Evolutionary conservation across 192 early-diverging fungal species (phyloP).

Genomic region (Endogone sp.): DNA sequence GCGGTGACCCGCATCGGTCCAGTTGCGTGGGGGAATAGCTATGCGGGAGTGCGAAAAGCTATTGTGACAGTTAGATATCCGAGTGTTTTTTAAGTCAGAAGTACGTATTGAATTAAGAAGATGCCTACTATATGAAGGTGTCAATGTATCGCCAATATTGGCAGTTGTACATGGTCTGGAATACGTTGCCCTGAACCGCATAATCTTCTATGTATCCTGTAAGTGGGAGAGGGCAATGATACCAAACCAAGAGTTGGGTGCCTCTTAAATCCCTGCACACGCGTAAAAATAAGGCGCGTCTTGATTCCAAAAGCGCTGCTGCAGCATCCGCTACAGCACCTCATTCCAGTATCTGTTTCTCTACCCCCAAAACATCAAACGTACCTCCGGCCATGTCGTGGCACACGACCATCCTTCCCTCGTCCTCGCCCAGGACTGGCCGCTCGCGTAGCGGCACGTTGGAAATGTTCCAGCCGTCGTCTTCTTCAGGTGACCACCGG

Average conservation of each 20-base stretch:
- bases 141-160: slow-evolving; percentile 63
- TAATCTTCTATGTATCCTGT: slow-evolving; percentile 52
- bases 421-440: not conserved
- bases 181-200: slow-evolving; percentile 38
- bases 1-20: slow-evolving; percentile 60
- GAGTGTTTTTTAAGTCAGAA: not conserved
- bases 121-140: slow-evolving; percentile 55
- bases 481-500: too few relatives aligned
- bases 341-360: not conserved
- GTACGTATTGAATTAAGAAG: not conserved
- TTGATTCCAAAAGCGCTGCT: not conserved
- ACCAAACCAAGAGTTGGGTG: not conserved
- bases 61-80: not conserved
- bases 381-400: slow-evolving; percentile 65
- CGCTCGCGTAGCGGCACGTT: not conserved
- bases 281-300: not conserved
- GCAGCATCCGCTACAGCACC: not conserved
- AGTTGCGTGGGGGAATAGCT: slow-evolving; percentile 55
- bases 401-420: slow-evolving; percentile 38
- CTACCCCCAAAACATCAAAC: not conserved
- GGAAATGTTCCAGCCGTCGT: slow-evolving; percentile 17
- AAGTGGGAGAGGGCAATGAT: not conserved
- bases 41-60: slow-evolving; percentile 56
- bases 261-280: too few relatives aligned
- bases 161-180: slow-evolving; percentile 40